A percentile compares a stretch with the other conserved stretches of the same genome.
Conservation (phyloP, 1,284 basidiomycete genomes). For the Tremellales sp. region DNA sequence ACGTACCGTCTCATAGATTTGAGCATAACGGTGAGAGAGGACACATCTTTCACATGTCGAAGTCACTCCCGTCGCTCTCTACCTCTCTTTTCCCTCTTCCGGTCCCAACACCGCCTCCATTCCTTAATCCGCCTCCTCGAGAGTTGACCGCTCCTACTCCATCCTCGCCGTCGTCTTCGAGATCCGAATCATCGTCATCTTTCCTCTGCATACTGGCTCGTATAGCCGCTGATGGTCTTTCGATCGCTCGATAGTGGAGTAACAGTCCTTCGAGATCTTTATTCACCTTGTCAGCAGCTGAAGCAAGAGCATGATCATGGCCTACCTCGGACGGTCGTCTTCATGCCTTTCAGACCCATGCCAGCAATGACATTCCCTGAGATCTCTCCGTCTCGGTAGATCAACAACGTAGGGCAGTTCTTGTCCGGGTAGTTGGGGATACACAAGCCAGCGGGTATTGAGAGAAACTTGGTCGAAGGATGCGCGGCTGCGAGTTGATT, state of each 20-base stretch:
- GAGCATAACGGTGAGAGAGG: too few species aligned
- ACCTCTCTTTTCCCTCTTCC: slow-evolving; percentile 19
- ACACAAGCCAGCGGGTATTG: slow-evolving; percentile 91
- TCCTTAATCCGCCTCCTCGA: slow-evolving; percentile 28
- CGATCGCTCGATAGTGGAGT: slow-evolving; percentile 37
- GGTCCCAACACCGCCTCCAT: slow-evolving; percentile 27
- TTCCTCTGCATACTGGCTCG: slow-evolving; percentile 8
- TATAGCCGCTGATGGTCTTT: slow-evolving; percentile 35
- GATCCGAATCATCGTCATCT: slow-evolving; percentile 27
- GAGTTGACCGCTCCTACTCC: slow-evolving; percentile 38
- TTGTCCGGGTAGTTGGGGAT: slow-evolving; percentile 92
- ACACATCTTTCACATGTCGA: slow-evolving; percentile 46
- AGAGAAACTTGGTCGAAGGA: slow-evolving; percentile 91
- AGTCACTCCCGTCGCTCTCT: slow-evolving; percentile 43
- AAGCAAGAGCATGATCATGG: background rate
- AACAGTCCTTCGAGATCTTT: slow-evolving; percentile 44
- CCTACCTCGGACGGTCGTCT: slow-evolving; percentile 76
- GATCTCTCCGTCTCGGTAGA: slow-evolving; percentile 89
- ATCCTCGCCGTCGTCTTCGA: slow-evolving; percentile 27
- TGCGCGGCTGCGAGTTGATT: slow-evolving; percentile 71
- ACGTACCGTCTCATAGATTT: too few species aligned
- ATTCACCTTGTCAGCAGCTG: background rate
- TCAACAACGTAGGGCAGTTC: slow-evolving; percentile 84
- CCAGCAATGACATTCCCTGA: slow-evolving; percentile 74
- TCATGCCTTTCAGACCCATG: slow-evolving; percentile 59